Conservation (phyloP, 2,329 filamentous ascomycete genomes). For the Neonectria magnoliae region DNA sequence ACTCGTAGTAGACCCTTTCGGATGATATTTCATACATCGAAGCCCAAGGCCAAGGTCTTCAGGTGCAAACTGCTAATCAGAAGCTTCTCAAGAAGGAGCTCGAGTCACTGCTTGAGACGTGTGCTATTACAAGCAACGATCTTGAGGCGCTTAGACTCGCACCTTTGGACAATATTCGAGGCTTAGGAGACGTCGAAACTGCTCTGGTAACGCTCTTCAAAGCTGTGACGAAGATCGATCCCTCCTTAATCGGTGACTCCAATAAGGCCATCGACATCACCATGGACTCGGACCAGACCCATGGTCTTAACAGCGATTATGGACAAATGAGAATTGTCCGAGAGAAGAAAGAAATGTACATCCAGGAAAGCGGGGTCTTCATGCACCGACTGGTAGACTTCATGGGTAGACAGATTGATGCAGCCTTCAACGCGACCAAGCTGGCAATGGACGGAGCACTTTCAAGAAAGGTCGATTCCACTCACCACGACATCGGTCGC, state of each 20-base stretch:
- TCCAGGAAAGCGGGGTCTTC: conserved; percentile 78
- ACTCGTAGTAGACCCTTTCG: conserved; percentile 75
- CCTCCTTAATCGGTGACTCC: conserved; percentile 70
- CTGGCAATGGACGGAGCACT: conserved; percentile 70
- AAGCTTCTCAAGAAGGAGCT: conserved; percentile 92
- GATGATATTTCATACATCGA: conserved; percentile 98
- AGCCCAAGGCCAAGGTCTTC: conserved; percentile 93
- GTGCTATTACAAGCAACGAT: conserved; percentile 82
- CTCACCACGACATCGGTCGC: conserved; percentile 76
- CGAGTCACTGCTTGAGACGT: conserved; percentile 87
- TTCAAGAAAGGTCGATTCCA: conserved; percentile 74
- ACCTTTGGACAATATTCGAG: conserved; percentile 75
- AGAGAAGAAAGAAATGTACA: conserved; percentile 92
- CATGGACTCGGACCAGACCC: conserved; percentile 53
- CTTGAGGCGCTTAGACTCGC: conserved; percentile 78
- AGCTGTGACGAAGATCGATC: conserved; percentile 93
- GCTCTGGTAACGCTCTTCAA: conserved; percentile 86
- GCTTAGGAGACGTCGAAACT: conserved; percentile 80
- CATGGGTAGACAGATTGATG: conserved; percentile 82
- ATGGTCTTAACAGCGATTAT: conserved; percentile 75
- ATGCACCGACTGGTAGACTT: conserved; percentile 83
- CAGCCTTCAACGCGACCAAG: conserved; percentile 76
- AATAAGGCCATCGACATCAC: conserved; percentile 58
- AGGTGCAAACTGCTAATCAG: conserved; percentile 97
- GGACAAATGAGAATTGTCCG: conserved; percentile 93